Conservation (phyloP, 257 asterid species). For the Misopates orontium region DNA sequence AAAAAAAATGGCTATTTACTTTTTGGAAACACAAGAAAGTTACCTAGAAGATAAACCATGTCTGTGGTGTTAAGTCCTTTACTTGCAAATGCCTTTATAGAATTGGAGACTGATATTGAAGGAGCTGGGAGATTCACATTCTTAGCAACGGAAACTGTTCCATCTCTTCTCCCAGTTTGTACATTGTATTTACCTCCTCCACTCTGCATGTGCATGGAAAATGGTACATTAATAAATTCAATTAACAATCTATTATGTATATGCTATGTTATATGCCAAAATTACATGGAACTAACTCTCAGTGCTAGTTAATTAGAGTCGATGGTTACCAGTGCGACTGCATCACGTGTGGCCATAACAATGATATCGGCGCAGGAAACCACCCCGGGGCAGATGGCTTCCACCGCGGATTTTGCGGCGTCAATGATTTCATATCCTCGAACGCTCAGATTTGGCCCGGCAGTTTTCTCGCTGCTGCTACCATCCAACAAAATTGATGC, state of each 20-base stretch:
- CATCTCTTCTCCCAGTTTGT: conserved; percentile 55
- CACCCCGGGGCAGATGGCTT: conserved; percentile 40
- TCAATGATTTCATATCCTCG: conserved; percentile 62
- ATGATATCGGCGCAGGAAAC: conserved; percentile 77
- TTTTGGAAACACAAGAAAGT: too few relatives aligned
- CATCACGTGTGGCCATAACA: conserved; percentile 61
- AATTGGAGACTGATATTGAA: conserved; percentile 37
- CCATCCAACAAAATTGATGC: conserved; percentile 64
- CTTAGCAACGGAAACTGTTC: conserved; percentile 40
- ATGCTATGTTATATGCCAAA: too few relatives aligned
- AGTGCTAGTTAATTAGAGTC: too few relatives aligned
- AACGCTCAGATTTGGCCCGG: conserved; percentile 47
- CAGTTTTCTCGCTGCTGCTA: conserved; percentile 43
- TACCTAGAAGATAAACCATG: conserved; percentile 69
- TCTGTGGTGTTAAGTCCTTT: conserved; percentile 45
- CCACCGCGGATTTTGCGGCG: conserved; percentile 44
- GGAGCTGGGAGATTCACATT: conserved; percentile 61
- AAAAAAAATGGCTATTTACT: too few relatives aligned
- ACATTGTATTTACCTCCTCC: conserved; percentile 54
- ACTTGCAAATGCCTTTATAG: conserved; percentile 36
- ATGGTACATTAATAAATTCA: background rate
- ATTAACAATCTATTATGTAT: too few relatives aligned
- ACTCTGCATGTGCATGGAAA: conserved; percentile 26
- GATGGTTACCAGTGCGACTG: conserved; percentile 49
- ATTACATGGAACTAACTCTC: too few relatives aligned